These are phyloP conservation scores for Rutstroemia sp. DNA, from an alignment of 2,329 filamentous ascomycete genomes.

Conservation along the genomic window DNA sequence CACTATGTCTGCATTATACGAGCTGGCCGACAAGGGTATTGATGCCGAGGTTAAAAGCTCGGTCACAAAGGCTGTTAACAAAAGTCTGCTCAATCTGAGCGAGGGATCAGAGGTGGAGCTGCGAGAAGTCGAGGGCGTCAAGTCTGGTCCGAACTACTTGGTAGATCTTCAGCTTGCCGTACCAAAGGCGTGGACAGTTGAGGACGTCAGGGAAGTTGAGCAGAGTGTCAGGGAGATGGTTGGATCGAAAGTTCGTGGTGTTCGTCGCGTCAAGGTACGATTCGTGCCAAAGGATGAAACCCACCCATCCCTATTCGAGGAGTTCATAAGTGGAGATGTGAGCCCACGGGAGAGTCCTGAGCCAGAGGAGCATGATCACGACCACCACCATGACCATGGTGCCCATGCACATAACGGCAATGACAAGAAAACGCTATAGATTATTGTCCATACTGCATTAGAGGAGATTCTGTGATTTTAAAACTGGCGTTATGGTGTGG, in stretches of 20 bases:
- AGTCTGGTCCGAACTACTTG: conserved; percentile 93
- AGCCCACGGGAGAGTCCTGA: conserved; percentile 51
- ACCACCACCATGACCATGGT: conserved; percentile 38
- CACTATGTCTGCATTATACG: conserved; percentile 71
- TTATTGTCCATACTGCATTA: conserved; percentile 13
- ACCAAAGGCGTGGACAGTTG: conserved; percentile 68
- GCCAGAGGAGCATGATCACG: conserved; percentile 46
- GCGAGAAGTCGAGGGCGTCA: conserved; percentile 77
- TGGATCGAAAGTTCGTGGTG: conserved; percentile 72
- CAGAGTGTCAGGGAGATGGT: conserved; percentile 64
- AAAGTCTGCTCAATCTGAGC: conserved; percentile 47
- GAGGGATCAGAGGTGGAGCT: conserved; percentile 58
- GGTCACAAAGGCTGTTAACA: conserved; percentile 57
- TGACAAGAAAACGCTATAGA: conserved; percentile 27
- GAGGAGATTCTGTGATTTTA: conserved; percentile 9
- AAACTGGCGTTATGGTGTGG: conserved; percentile 8
- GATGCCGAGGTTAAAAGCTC: conserved; percentile 74
- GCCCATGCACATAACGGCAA: conserved; percentile 35
- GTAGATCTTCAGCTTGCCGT: conserved; percentile 84
- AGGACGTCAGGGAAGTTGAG: conserved; percentile 64
- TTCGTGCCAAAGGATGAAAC: conserved; percentile 66
- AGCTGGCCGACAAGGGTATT: conserved; percentile 85
- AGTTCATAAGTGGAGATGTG: conserved; percentile 65
- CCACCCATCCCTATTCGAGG: conserved; percentile 59
- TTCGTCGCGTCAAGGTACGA: conserved; percentile 73